A percentile compares a stretch with the other conserved stretches of the same genome.
Evolutionary conservation across 1,284 basidiomycete genomes (phyloP).

Genomic region (Pholiota adiposa): DNA sequence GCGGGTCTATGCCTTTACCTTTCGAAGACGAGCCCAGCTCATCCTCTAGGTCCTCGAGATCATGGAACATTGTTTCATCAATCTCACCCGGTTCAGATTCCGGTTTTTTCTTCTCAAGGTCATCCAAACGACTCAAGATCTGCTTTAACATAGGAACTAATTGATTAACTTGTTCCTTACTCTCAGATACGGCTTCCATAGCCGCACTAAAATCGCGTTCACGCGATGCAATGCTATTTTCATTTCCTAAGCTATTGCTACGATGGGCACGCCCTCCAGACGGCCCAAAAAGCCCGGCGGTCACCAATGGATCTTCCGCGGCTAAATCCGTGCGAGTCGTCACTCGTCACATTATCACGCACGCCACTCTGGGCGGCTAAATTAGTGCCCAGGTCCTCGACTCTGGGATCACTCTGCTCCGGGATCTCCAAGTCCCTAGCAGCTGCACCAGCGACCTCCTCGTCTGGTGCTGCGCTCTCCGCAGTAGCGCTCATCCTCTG

Average conservation of each 20-base stretch:
- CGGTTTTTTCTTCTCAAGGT: not conserved
- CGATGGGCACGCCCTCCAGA: not conserved
- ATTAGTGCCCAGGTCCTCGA: not conserved
- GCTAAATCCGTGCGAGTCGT: not conserved
- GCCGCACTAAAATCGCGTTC: not conserved
- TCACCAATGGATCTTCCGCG: not conserved
- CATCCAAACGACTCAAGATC: not conserved
- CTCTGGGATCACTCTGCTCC: not conserved
- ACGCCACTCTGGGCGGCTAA: not conserved
- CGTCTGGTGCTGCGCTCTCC: too few relatives aligned
- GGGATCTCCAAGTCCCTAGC: not conserved
- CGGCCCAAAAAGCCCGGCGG: not conserved
- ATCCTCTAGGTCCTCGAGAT: not conserved
- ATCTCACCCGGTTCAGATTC: too few relatives aligned
- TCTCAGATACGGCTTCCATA: not conserved
- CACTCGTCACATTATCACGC: not conserved
- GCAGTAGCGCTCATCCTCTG: too few relatives aligned
- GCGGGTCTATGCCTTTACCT: too few relatives aligned
- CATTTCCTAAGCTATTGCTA: not conserved
- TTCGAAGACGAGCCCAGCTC: too few relatives aligned
- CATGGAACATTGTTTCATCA: not conserved
- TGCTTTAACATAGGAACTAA: not conserved
- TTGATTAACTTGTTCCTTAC: not conserved
- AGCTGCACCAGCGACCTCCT: not conserved
- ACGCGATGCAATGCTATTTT: not conserved